Base-by-base conservation (phyloP, 2,329 filamentous ascomycete species). In the Colletotrichum siamense region DNA sequence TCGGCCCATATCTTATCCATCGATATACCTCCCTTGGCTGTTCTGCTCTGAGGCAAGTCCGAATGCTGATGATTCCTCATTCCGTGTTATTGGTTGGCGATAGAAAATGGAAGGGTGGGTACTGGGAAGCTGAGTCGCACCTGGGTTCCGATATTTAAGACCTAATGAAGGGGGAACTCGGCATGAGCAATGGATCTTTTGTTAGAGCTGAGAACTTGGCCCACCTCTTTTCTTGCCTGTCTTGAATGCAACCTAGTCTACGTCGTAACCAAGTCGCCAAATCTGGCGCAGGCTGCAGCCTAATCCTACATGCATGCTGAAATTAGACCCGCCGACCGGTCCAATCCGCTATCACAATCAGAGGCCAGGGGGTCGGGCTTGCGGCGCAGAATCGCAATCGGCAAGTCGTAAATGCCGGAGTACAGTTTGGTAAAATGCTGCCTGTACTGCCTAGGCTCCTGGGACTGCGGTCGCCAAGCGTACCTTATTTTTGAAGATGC, bases 71-170 rank as follows among this genome's bases (percentile, higher is more conserved):
- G 3, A 3, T 52, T 24, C 10, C 0, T 52, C 44, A 52, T 52
- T 22, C 2, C n/a, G 44, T 22, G 44, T 52, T 52, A 2, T 22
- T 24, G 10, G 44, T 8, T 13, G 44, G 4, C 3, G n/a, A 13
- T 52, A 6, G 0, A 2, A 13, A 13, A 13, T 0, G 0, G 6
- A 3, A 22, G n/a, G 6, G 0, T 13, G 12, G 44, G 44, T 52
- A 22, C 4, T 13, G n/a, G 18, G 6, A 22, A 8, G 44, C 2
- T 22, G 10, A 8, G 5, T 5, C 6, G 2, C n/a, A 22, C n/a
- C 6, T 22, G 44, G 6, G 1, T 0, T 22, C 6, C 44, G n/a
- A 52, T 5, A 22, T 52, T 52, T 13, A 22, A 22, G 6, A 52
- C 3, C n/a, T 4, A 0, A 13, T 22, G 44, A 52, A 52, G 0